Evolutionary conservation across 2,329 filamentous ascomycete genomes (phyloP).

Genomic region (Fusarium oligoseptatum): DNA sequence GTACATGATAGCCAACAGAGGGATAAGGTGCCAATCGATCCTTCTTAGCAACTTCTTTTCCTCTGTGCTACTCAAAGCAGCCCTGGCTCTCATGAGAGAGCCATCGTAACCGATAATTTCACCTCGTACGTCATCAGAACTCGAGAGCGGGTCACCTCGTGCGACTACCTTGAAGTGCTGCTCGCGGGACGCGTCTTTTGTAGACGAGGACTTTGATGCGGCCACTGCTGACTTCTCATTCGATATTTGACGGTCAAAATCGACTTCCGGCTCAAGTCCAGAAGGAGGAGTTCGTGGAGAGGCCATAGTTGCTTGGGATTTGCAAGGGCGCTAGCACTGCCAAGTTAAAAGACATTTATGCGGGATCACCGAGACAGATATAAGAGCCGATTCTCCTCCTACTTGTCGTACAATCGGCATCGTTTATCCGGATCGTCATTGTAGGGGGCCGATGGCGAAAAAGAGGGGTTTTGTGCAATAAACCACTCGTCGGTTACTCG

Average conservation of each 20-base stretch:
- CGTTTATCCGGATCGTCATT: not conserved
- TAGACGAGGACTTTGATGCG: not conserved
- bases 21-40: slow-evolving; percentile 4
- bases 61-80: not conserved
- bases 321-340: not conserved
- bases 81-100: not conserved
- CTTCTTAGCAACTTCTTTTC: not conserved
- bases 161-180: not conserved
- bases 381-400: not conserved
- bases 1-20: slow-evolving; percentile 2
- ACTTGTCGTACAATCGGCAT: not conserved
- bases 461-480: not conserved
- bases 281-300: not conserved
- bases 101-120: not conserved
- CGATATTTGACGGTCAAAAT: not conserved
- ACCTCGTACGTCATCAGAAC: not conserved
- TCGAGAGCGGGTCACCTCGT: not conserved
- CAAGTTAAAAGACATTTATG: not conserved
- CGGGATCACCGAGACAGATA: not conserved
- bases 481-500: not conserved
- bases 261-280: not conserved
- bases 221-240: not conserved
- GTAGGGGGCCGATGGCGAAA: not conserved
- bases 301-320: not conserved
- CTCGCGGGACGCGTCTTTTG: not conserved